Evolutionary conservation across 2,329 filamentous ascomycete genomes (phyloP), one percentile per base, ranked within the genome.

Genomic region (Phialocephala sp.): DNA sequence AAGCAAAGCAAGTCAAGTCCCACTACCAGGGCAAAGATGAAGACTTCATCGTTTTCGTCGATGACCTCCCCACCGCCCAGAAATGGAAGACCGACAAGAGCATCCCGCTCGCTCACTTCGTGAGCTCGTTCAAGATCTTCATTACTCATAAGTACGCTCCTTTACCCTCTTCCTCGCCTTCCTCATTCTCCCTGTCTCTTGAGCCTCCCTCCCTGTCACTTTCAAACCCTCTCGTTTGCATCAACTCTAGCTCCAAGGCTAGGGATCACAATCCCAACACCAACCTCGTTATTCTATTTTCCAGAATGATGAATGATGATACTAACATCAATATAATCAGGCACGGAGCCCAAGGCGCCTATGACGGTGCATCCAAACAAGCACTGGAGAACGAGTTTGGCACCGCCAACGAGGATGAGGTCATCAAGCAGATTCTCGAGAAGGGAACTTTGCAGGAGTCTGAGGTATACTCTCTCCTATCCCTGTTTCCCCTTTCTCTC

Each of bases 121-220:
- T 98, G 63, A 92, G 89, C 65, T 85, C 91, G 8, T 98, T 92
- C 85, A 92, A 97, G 85, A 84, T 99, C 76, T 97, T 97, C 76
- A 83, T 91, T 52, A 97, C 93, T 41, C 91, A 96, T 83, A 91
- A 90, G 94, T 97, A 85, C 82, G 91, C 83, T 70, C 8, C 14
- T 6, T 32, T 32, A 32, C 32, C 15, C 35, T 66, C 37, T 62
- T 45, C 39, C 63, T 60, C 59, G 63, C 50, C 59, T 37, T 64
- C 62, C 63, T 11, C 20, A 39, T 63, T 18, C 20, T 18, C 4
- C 24, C 2, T 4, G 14, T 54, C 22, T 24, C n/a, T n/a, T n/a
- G n/a, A n/a, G n/a, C n/a, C n/a, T 32, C 35, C 35, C 11, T 20
- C 18, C 24, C 4, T 27, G 32, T 39, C 22, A 24, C 8, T 20